Conservation (phyloP, 306 rosid species). For the Mucuna pruriens region DNA sequence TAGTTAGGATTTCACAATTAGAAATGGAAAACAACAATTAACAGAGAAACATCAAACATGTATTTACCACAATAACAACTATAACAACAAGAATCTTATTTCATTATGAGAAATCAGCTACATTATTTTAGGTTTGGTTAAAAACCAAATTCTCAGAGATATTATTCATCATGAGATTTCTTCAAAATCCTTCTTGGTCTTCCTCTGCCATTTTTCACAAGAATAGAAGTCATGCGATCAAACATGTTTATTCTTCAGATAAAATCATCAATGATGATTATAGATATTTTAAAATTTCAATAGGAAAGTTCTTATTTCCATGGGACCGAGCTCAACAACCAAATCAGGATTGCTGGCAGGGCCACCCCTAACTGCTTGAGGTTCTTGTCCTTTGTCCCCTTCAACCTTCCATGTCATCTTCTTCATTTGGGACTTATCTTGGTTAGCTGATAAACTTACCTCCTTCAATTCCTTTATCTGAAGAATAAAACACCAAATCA, state of each 20-base stretch:
- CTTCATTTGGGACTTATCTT: conserved; percentile 72
- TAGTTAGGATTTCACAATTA: background rate
- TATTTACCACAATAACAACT: too few species aligned
- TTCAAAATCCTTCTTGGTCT: too few species aligned
- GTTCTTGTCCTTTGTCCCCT: conserved; percentile 44
- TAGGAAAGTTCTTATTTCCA: conserved; percentile 80
- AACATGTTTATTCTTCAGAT: background rate
- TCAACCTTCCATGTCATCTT: conserved; percentile 68
- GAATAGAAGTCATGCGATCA: too few species aligned
- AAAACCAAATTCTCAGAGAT: too few species aligned
- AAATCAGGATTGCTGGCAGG: conserved; percentile 44
- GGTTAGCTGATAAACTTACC: conserved; percentile 74
- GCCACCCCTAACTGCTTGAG: conserved; percentile 55
- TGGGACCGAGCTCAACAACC: conserved; percentile 80
- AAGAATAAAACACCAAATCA: conserved; percentile 18
- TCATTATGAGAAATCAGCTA: too few species aligned
- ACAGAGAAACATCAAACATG: background rate
- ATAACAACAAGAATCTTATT: too few species aligned
- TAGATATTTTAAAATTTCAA: conserved; percentile 47
- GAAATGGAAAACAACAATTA: background rate
- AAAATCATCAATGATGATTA: background rate
- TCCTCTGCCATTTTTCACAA: too few species aligned
- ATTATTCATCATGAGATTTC: too few species aligned
- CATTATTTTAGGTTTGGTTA: too few species aligned
- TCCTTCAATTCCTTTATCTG: conserved; percentile 69